Percentiles rank a stretch among this genome's conserved stretches.
Conservation (phyloP, 495 filamentous ascomycete species). For the Aspergillus heteromorphus region DNA sequence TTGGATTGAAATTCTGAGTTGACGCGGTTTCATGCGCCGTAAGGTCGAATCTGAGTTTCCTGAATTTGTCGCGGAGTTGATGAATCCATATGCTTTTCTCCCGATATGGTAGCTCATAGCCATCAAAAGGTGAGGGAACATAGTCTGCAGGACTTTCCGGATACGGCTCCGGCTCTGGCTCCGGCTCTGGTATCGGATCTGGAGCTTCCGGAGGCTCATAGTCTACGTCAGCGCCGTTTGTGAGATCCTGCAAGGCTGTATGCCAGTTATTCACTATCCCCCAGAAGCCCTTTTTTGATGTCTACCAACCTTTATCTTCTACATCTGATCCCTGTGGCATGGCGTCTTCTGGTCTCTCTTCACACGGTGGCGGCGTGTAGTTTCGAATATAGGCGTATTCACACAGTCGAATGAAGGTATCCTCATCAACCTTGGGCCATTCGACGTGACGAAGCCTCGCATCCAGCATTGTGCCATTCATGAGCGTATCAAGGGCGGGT, state of each 20-base stretch:
- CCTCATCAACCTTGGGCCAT: conserved; percentile 21
- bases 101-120: conserved; percentile 2
- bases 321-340: background rate
- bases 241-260: no score
- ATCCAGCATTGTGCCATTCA: conserved; percentile 20
- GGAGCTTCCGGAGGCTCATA: no score
- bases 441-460: conserved; percentile 15
- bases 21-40: background rate
- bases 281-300: no score
- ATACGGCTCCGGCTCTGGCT: background rate
- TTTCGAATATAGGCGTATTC: conserved; percentile 23
- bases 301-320: no score
- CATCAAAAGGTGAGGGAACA: background rate
- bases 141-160: background rate
- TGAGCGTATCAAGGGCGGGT: conserved; percentile 8
- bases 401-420: conserved; percentile 23
- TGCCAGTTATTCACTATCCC: no score
- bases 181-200: background rate
- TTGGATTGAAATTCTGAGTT: conserved; percentile 1
- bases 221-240: no score
- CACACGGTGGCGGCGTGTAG: conserved; percentile 16
- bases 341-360: background rate
- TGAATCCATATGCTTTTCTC: conserved; percentile 13
- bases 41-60: background rate
- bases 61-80: conserved; percentile 10